Conservation (phyloP, 2,329 filamentous ascomycete species). For the Aureobasidium sp. region DNA sequence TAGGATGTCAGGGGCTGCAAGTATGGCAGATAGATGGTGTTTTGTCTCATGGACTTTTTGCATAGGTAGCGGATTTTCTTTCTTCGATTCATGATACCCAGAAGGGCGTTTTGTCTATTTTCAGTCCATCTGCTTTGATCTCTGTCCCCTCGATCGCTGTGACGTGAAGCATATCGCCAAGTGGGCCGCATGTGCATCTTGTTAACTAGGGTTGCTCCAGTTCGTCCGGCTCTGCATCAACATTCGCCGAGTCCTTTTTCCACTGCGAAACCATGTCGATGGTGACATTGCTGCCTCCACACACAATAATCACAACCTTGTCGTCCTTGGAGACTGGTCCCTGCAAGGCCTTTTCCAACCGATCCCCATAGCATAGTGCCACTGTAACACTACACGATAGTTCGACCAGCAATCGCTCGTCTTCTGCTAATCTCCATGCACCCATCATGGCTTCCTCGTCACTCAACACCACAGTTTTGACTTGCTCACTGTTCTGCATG, state of each 20-base stretch:
- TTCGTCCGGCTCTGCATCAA: constrained; percentile 15
- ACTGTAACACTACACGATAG: constrained; percentile 76
- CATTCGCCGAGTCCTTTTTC: constrained; percentile 32
- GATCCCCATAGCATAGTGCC: constrained; percentile 56
- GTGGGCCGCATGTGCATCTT: too few relatives aligned
- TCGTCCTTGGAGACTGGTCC: constrained; percentile 56
- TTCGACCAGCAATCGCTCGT: constrained; percentile 75
- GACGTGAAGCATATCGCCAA: too few relatives aligned
- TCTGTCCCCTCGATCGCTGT: neutral
- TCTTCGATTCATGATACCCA: constrained; percentile 10
- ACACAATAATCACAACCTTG: constrained; percentile 77
- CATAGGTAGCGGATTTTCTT: neutral
- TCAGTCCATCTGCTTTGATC: neutral
- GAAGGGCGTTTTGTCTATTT: constrained; percentile 1
- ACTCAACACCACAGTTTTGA: constrained; percentile 55
- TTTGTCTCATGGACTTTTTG: neutral
- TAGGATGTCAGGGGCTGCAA: neutral
- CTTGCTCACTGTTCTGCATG: constrained; percentile 35
- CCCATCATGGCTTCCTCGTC: constrained; percentile 75
- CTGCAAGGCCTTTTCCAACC: constrained; percentile 51
- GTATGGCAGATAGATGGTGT: neutral
- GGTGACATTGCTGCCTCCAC: constrained; percentile 54
- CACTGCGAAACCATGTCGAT: constrained; percentile 44
- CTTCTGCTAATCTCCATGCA: constrained; percentile 68
- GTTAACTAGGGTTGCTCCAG: too few relatives aligned